Evolutionary conservation across 2,329 filamentous ascomycete species (phyloP).

Genomic region (Paecilomyces variotii): DNA sequence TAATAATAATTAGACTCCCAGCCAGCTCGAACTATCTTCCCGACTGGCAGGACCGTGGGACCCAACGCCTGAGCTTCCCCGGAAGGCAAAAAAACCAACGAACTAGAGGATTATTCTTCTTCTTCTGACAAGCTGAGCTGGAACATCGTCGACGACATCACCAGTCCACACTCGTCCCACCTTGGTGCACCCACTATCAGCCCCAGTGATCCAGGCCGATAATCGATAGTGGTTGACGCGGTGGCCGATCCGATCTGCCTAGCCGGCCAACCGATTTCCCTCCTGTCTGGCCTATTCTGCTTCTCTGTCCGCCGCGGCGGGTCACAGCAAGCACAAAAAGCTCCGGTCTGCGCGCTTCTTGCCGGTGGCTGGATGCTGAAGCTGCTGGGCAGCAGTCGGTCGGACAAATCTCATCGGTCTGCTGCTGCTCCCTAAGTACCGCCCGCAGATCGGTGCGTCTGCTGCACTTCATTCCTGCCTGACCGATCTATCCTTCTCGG

Average conservation of each 20-base stretch:
- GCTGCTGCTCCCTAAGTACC: background rate
- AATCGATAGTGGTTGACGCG: background rate
- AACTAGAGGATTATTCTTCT: too few species aligned
- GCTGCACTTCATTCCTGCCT: background rate
- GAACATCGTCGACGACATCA: background rate
- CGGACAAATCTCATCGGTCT: background rate
- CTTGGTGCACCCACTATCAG: background rate
- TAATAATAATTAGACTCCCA: background rate
- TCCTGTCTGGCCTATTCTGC: background rate
- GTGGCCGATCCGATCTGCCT: background rate
- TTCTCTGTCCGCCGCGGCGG: background rate
- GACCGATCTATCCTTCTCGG: background rate
- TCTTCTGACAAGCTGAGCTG: background rate
- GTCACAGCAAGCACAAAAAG: background rate
- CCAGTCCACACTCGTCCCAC: background rate
- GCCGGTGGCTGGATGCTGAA: background rate
- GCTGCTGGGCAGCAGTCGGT: background rate
- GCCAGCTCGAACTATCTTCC: background rate
- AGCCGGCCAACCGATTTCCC: background rate
- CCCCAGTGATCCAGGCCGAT: background rate
- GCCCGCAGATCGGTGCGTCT: background rate
- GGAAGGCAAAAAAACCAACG: background rate
- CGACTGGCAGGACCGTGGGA: background rate
- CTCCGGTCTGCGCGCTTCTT: background rate
- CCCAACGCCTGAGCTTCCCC: background rate